phyloP scores from a whole-genome alignment of 352 stramenopile species.

The Vaucheria bursata region DNA sequence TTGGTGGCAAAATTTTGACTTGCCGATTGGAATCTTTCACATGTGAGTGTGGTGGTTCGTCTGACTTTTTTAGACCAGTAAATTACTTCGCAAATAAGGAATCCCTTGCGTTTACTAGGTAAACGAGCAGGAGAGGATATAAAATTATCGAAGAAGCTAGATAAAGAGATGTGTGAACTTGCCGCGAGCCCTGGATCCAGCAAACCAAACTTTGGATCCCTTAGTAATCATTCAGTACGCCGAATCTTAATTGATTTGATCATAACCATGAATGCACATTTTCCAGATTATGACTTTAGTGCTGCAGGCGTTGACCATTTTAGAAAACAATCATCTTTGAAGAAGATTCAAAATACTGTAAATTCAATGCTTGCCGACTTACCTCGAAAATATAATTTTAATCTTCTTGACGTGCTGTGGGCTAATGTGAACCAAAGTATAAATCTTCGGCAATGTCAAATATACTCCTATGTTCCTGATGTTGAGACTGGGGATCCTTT shows the following conservation, averaged over 20 bases:
- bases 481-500: slow-evolving; percentile 76
- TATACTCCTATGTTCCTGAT: slow-evolving; percentile 84
- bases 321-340: slow-evolving; percentile 68
- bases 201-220: slow-evolving; percentile 55
- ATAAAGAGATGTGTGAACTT: slow-evolving; percentile 66
- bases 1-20: slow-evolving; percentile 71
- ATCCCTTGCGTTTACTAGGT: slow-evolving; percentile 26
- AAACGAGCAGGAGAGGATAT: slow-evolving; percentile 81
- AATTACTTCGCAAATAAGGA: background rate
- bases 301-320: slow-evolving; percentile 76
- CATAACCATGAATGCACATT: slow-evolving; percentile 82
- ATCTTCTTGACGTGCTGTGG: slow-evolving; percentile 46
- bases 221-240: slow-evolving; percentile 63
- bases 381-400: background rate
- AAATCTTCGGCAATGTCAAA: slow-evolving; percentile 72
- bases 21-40: slow-evolving; percentile 79
- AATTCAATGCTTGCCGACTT: slow-evolving; percentile 59
- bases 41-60: slow-evolving; percentile 49
- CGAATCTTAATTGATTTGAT: slow-evolving; percentile 84
- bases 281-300: slow-evolving; percentile 84
- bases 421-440: slow-evolving; percentile 64
- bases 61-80: background rate
- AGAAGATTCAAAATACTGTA: slow-evolving; percentile 70
- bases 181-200: slow-evolving; percentile 47
- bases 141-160: slow-evolving; percentile 72